Evolutionary conservation across 495 filamentous ascomycete genomes (phyloP), one percentile per base, ranked within the genome.

Genomic region (Annulohypoxylon nitens): DNA sequence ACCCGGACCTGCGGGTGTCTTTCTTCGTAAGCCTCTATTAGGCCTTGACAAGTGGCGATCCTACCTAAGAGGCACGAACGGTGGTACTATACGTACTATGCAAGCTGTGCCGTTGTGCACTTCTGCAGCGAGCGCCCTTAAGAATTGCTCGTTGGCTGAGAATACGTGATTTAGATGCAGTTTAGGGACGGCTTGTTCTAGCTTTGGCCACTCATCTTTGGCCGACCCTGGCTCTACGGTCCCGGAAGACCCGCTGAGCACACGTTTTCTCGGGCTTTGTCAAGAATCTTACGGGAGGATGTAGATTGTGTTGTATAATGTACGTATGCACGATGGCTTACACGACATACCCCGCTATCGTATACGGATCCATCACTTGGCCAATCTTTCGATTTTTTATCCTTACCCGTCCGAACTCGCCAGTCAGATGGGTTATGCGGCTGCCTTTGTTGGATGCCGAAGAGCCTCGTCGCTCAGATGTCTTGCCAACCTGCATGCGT

Each of bases 251-350:
- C 67, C 67, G 67, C 43, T 50, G 39, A 47, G 63, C 64, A 62
- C 59, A 64, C 63, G 59, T 63, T 75, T 67, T 67, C 34, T 68
- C 64, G 64, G 59, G 37, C 72, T 71, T 75, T 64, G 57, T 50
- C 37, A 61, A 10, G 55, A 39, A 48, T 36, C 59, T 50, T 53
- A 70, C 45, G 50, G 58, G 51, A 68, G 51, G n/a, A 9, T 59
- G 18, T 64, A 43, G 37, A 23, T 47, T 55, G 60, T 47, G 18
- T 71, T 70, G 64, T 67, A 74, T 26, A 61, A 57, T 69, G 41
- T 74, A 74, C 62, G 36, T 45, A 74, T 70, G 71, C 67, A 65
- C 58, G 63, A 74, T 74, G 61, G 67, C 58, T 67, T 70, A 74
- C 71, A 71, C 66, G 48, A 61, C 71, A 69, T 69, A 58, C 67